Conservation (phyloP, 2,329 filamentous ascomycete species). For the Corynespora cassiicola region DNA sequence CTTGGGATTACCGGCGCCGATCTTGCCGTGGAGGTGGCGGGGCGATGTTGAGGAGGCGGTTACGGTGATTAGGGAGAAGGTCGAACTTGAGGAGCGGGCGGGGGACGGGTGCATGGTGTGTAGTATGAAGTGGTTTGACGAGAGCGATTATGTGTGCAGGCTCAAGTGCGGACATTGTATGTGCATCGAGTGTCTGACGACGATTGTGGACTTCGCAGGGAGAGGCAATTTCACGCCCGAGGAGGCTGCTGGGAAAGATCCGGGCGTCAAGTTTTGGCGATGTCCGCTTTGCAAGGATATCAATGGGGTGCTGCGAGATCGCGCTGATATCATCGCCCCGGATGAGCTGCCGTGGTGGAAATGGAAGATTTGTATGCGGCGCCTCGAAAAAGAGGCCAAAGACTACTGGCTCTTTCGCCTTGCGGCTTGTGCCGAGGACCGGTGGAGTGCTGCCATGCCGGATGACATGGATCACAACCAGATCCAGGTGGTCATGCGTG, state of each 20-base stretch:
- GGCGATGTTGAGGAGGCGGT: too few species aligned
- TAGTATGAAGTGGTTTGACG: constrained; percentile 7
- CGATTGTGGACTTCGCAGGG: constrained; percentile 7
- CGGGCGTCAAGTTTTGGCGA: constrained; percentile 12
- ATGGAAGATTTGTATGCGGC: constrained; percentile 6
- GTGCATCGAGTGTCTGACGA: constrained; percentile 13
- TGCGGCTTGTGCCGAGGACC: not conserved
- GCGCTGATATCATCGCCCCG: constrained; percentile 1
- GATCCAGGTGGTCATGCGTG: not conserved
- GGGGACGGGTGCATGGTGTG: constrained; percentile 8
- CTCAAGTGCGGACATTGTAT: constrained; percentile 13
- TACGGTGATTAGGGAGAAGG: too few species aligned
- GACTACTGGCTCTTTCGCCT: constrained; percentile 5
- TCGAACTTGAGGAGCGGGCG: too few species aligned
- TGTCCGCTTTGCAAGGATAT: constrained; percentile 8
- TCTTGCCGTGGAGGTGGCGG: constrained; percentile 12
- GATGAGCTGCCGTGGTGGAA: constrained; percentile 14
- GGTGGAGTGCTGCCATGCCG: not conserved
- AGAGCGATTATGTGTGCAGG: constrained; percentile 8
- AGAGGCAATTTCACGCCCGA: constrained; percentile 2
- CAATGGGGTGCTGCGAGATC: constrained; percentile 3
- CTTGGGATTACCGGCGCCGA: constrained; percentile 3
- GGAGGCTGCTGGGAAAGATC: constrained; percentile 11
- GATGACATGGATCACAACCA: not conserved
- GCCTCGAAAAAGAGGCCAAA: constrained; percentile 5